Conservation (phyloP, 441 rosid species). For the Aleurites moluccanus region DNA sequence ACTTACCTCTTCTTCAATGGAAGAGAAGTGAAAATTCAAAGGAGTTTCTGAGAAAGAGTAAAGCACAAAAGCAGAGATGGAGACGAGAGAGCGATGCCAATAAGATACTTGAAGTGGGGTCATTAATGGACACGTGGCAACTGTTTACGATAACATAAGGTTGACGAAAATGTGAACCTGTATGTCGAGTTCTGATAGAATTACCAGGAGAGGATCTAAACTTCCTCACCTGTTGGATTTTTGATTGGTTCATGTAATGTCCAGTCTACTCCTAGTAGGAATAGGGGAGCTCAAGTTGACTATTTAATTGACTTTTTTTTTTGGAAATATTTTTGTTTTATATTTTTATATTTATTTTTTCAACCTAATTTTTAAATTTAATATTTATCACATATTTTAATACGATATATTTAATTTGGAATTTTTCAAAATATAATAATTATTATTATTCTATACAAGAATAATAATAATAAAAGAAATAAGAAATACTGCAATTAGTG, state of each 20-base stretch:
- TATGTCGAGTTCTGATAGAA: not conserved
- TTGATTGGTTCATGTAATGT: slow-evolving; percentile 10
- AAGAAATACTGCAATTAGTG: no score
- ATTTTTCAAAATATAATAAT: no score
- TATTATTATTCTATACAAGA: no score
- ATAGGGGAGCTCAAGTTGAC: no score
- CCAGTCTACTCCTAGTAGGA: not conserved
- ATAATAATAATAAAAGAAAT: no score
- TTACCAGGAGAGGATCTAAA: slow-evolving; percentile 13
- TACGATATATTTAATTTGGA: no score
- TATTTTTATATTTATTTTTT: no score
- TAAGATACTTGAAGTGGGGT: slow-evolving; percentile 15
- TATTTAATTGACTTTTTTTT: no score
- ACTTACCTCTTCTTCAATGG: not conserved
- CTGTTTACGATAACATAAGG: not conserved
- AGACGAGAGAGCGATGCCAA: not conserved
- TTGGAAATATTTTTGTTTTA: no score
- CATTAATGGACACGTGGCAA: slow-evolving; percentile 11
- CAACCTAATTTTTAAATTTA: no score
- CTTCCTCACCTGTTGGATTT: not conserved
- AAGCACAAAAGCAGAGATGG: not conserved
- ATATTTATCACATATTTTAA: no score
- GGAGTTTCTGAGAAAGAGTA: not conserved
- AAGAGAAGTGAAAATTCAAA: not conserved
- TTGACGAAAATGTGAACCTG: not conserved